Conservation (phyloP, 2,329 filamentous ascomycete species). For the Triangularia setosa region DNA sequence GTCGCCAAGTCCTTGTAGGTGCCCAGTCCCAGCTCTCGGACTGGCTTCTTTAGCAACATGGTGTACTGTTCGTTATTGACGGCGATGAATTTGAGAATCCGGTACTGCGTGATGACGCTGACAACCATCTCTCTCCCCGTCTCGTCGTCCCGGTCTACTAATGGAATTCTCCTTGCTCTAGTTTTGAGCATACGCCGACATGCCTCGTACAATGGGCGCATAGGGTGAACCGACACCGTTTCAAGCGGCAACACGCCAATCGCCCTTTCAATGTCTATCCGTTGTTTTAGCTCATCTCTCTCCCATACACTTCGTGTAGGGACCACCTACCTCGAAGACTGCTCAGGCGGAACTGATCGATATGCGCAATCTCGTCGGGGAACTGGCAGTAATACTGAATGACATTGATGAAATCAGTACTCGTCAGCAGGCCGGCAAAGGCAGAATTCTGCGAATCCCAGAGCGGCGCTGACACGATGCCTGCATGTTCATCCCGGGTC, state of each 20-base stretch:
- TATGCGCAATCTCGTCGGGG: constrained; percentile 80
- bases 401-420: constrained; percentile 96
- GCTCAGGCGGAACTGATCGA: constrained; percentile 90
- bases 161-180: constrained; percentile 84
- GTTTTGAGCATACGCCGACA: constrained; percentile 92
- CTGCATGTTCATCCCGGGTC: constrained; percentile 42
- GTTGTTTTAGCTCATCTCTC: not conserved
- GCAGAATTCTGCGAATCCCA: constrained; percentile 94
- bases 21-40: constrained; percentile 79
- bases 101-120: constrained; percentile 95
- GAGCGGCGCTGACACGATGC: constrained; percentile 92
- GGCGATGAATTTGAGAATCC: constrained; percentile 97
- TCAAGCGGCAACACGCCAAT: constrained; percentile 89
- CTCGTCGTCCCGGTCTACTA: constrained; percentile 92
- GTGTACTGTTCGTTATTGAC: constrained; percentile 87
- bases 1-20: constrained; percentile 79
- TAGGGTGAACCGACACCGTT: constrained; percentile 91
- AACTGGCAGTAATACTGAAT: constrained; percentile 99
- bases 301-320: not conserved
- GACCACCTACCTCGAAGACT: constrained; percentile 72
- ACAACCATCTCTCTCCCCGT: constrained; percentile 89
- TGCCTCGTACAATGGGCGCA: constrained; percentile 87
- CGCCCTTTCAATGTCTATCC: constrained; percentile 84
- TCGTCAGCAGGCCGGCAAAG: constrained; percentile 91
- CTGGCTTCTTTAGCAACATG: constrained; percentile 79